Conservation (phyloP, 768 basidiomycete species). For the Collybiopsis luxurians region DNA sequence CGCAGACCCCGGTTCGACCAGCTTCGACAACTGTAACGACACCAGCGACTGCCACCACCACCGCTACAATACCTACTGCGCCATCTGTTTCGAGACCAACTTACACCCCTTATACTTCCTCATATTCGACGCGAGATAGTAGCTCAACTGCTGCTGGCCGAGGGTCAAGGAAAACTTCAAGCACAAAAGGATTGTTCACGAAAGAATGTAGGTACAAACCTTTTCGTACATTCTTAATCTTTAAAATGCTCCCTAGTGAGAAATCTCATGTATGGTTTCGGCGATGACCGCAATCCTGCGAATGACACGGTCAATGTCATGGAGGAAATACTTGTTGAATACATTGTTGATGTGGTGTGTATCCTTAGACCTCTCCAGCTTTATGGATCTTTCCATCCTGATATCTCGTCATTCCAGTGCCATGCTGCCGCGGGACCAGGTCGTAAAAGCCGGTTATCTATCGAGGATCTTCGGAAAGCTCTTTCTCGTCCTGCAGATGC, state of each 20-base stretch:
- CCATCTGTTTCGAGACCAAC: constrained; percentile 29
- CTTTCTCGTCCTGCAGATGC: constrained; percentile 84
- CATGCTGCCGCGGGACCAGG: constrained; percentile 68
- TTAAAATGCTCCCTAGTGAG: constrained; percentile 50
- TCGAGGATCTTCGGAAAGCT: constrained; percentile 82
- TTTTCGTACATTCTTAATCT: too few relatives aligned
- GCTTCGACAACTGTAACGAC: constrained; percentile 28
- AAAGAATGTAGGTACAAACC: constrained; percentile 67
- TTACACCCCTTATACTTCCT: constrained; percentile 57
- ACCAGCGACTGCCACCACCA: constrained; percentile 24
- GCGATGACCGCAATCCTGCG: constrained; percentile 86
- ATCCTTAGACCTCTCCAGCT: constrained; percentile 7
- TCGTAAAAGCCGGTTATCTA: constrained; percentile 71
- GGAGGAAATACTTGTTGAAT: constrained; percentile 18
- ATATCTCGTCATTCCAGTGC: constrained; percentile 45
- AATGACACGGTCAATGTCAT: constrained; percentile 55
- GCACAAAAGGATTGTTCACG: constrained; percentile 70
- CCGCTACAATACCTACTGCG: constrained; percentile 26
- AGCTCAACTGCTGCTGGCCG: constrained; percentile 42
- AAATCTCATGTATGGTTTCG: constrained; percentile 91
- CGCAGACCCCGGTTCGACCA: constrained; percentile 16
- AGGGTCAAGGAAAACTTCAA: constrained; percentile 60
- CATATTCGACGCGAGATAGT: constrained; percentile 48
- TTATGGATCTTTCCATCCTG: constrained; percentile 7
- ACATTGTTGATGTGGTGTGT: constrained; percentile 82